Conservation (phyloP, 2,329 filamentous ascomycete genomes). For the Colletotrichum caudatum region DNA sequence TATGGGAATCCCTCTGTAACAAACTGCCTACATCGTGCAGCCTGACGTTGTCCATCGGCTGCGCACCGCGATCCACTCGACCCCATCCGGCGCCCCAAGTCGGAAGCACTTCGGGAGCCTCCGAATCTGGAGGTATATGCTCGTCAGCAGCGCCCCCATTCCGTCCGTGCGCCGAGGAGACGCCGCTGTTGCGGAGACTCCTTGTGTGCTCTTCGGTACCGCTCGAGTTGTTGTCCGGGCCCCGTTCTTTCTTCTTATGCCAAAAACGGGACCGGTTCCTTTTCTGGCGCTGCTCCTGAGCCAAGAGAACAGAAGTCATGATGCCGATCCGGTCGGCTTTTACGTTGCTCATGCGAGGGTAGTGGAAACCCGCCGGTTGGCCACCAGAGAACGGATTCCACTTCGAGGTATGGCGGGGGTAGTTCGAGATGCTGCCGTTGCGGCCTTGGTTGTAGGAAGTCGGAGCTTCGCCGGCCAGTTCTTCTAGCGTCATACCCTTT, state of each 20-base stretch:
- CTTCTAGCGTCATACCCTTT: conserved; percentile 79
- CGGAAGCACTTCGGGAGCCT: conserved; percentile 20
- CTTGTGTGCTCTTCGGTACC: conserved; percentile 35
- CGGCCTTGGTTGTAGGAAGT: conserved; percentile 68
- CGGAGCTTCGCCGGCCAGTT: conserved; percentile 74
- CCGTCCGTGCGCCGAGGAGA: conserved; percentile 45
- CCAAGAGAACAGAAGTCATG: conserved; percentile 57
- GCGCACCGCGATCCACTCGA: conserved; percentile 48
- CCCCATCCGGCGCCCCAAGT: conserved; percentile 46
- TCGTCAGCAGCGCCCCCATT: conserved; percentile 30
- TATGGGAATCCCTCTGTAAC: conserved; percentile 37
- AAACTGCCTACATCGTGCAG: conserved; percentile 53
- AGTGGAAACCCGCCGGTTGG: conserved; percentile 63
- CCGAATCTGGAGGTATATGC: conserved; percentile 11
- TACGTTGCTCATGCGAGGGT: conserved; percentile 52
- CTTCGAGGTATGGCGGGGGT: conserved; percentile 48
- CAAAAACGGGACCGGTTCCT: conserved; percentile 37
- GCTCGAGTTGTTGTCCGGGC: conserved; percentile 42
- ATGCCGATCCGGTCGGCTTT: conserved; percentile 54
- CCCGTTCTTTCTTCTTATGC: conserved; percentile 43
- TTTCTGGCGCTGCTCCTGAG: conserved; percentile 40
- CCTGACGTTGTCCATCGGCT: conserved; percentile 45
- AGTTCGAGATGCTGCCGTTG: conserved; percentile 61
- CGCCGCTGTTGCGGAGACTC: conserved; percentile 41
- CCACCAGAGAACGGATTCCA: conserved; percentile 65